These are phyloP conservation scores for Rhododendron kiyosumense DNA, from an alignment of 148 eudicot species.

Conservation along the genomic window DNA sequence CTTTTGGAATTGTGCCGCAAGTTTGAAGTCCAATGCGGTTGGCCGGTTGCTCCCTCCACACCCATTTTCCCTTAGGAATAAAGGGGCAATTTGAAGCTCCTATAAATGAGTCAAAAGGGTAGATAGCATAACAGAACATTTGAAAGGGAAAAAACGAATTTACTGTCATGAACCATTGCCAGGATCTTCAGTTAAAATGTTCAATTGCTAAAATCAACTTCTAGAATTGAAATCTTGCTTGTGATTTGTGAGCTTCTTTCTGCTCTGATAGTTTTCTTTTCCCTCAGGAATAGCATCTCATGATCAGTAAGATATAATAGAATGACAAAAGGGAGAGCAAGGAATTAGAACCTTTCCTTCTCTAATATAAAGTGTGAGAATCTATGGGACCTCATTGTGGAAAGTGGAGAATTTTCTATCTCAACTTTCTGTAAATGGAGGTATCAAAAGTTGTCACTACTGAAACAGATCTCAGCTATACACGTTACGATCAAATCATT, in stretches of 20 bases:
- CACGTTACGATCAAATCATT: not conserved
- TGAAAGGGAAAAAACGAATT: not conserved
- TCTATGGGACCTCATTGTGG: not conserved
- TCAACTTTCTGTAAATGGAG: not conserved
- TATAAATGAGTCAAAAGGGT: too few species aligned
- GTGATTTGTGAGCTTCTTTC: not conserved
- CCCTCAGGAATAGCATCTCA: not conserved
- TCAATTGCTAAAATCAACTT: not conserved
- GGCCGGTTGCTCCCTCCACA: too few species aligned
- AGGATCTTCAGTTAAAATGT: not conserved
- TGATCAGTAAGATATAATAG: not conserved
- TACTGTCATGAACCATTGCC: not conserved
- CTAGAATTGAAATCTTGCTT: not conserved
- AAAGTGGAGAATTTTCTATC: conserved; percentile 3
- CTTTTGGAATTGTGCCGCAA: not conserved
- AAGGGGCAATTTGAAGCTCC: too few species aligned
- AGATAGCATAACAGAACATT: too few species aligned
- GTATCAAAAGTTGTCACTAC: not conserved
- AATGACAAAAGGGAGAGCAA: not conserved
- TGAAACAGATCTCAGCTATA: not conserved
- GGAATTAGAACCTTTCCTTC: not conserved
- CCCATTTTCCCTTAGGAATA: too few species aligned
- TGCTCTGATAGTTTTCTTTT: not conserved
- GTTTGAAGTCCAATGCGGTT: too few species aligned
- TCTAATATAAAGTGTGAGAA: not conserved